phyloP scores from a whole-genome alignment of 257 asterid genomes.

The Solanum pennellii region DNA sequence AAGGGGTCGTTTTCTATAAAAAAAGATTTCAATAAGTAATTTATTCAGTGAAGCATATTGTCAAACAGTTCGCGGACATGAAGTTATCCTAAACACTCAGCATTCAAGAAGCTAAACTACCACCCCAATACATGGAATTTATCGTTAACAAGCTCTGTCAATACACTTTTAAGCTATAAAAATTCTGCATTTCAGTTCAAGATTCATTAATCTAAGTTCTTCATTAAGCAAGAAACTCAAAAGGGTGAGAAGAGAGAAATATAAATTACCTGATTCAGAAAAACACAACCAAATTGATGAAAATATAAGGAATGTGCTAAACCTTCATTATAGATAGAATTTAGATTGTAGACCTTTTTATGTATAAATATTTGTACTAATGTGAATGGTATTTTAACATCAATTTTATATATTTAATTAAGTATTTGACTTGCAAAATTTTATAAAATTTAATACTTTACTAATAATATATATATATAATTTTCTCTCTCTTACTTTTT shows the following conservation, averaged over 20 bases:
- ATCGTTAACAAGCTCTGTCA: background rate
- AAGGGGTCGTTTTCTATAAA: background rate
- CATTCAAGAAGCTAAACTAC: background rate
- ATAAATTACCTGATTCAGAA: background rate
- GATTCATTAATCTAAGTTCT: background rate
- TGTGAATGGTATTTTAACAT: too few relatives aligned
- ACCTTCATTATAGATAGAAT: background rate
- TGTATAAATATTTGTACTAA: too few relatives aligned
- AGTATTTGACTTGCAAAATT: too few relatives aligned
- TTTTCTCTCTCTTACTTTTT: too few relatives aligned
- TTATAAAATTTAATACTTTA: too few relatives aligned
- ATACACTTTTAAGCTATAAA: background rate
- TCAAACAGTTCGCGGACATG: background rate
- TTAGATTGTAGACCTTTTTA: too few relatives aligned
- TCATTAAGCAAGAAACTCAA: background rate
- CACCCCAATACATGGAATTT: background rate
- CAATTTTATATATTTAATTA: too few relatives aligned
- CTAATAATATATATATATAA: too few relatives aligned
- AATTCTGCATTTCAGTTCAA: background rate
- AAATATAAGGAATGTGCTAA: background rate
- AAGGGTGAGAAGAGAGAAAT: background rate
- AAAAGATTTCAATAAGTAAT: background rate
- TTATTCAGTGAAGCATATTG: background rate
- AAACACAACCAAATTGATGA: background rate
- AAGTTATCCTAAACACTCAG: background rate